phyloP scores from a whole-genome alignment of 495 filamentous ascomycete genomes.

The Hypoxylon trugodes region DNA sequence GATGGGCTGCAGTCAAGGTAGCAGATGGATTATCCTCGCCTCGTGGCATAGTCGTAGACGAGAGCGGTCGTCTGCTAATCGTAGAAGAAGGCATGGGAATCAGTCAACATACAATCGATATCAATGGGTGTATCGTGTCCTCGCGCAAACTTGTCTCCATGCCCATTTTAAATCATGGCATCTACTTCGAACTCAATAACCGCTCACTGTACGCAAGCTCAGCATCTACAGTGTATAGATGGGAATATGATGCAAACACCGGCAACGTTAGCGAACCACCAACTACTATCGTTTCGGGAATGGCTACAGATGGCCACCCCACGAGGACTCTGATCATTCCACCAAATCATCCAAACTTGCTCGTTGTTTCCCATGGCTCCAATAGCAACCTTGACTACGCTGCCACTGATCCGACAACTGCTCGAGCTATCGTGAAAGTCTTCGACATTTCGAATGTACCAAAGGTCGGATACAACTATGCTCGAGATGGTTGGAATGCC shows the following conservation, averaged over 20 bases:
- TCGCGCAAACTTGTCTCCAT: slow-evolving; percentile 10
- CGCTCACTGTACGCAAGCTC: slow-evolving; percentile 71
- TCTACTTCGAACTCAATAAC: slow-evolving; percentile 69
- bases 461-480: slow-evolving; percentile 51
- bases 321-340: slow-evolving; percentile 69
- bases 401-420: slow-evolving; percentile 55
- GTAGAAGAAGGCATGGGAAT: slow-evolving; percentile 65
- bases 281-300: slow-evolving; percentile 61
- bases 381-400: slow-evolving; percentile 65
- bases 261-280: slow-evolving; percentile 53
- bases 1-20: slow-evolving; percentile 65
- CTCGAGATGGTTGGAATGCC: slow-evolving; percentile 62
- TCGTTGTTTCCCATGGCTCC: slow-evolving; percentile 73
- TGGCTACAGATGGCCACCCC: slow-evolving; percentile 66
- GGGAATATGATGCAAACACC: slow-evolving; percentile 63
- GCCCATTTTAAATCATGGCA: slow-evolving; percentile 63
- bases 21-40: slow-evolving; percentile 61
- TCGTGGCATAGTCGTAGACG: slow-evolving; percentile 69
- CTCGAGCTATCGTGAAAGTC: slow-evolving; percentile 70
- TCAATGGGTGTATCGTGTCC: slow-evolving; percentile 49
- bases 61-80: slow-evolving; percentile 66
- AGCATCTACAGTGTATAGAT: slow-evolving; percentile 62
- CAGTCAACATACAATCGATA: slow-evolving; percentile 58
- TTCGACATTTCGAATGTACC: slow-evolving; percentile 62
- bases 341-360: slow-evolving; percentile 52